Evolutionary conservation across 495 filamentous ascomycete species (phyloP).

Genomic region (Peziza echinospora): DNA sequence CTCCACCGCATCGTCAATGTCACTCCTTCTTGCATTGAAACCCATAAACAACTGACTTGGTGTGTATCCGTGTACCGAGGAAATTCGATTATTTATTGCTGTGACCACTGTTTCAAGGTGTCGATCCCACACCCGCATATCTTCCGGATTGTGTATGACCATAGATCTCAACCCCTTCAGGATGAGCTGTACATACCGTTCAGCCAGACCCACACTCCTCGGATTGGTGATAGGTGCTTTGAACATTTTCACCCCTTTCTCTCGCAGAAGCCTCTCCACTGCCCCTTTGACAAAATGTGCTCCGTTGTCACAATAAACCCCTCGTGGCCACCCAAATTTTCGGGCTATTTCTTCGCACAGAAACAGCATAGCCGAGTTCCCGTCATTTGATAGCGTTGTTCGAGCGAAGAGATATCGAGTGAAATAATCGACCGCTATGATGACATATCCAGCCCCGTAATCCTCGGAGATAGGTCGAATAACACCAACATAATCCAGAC

Average conservation of each 20-base stretch:
- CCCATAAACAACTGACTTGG: slow-evolving; percentile 1
- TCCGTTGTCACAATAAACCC: slow-evolving; percentile 2
- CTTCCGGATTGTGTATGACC: background rate
- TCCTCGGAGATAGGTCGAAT: background rate
- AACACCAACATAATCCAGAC: slow-evolving; percentile 3
- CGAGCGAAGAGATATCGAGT: background rate
- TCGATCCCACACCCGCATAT: background rate
- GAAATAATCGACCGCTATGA: slow-evolving; percentile 6
- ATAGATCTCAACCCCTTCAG: background rate
- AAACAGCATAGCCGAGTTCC: background rate
- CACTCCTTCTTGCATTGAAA: background rate
- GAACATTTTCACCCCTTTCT: background rate
- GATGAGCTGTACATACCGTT: slow-evolving; percentile 1
- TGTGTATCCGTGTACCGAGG: slow-evolving; percentile 1
- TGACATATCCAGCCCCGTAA: background rate
- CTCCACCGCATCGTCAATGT: background rate
- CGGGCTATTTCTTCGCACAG: background rate
- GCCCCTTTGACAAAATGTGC: background rate
- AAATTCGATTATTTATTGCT: background rate
- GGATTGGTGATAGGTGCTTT: background rate
- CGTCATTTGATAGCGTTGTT: background rate
- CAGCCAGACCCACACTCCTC: background rate
- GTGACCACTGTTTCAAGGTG: background rate
- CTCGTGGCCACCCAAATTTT: background rate
- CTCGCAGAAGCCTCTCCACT: background rate